Conservation (phyloP, 2,329 filamentous ascomycete genomes). For the Volutella citrinella region DNA sequence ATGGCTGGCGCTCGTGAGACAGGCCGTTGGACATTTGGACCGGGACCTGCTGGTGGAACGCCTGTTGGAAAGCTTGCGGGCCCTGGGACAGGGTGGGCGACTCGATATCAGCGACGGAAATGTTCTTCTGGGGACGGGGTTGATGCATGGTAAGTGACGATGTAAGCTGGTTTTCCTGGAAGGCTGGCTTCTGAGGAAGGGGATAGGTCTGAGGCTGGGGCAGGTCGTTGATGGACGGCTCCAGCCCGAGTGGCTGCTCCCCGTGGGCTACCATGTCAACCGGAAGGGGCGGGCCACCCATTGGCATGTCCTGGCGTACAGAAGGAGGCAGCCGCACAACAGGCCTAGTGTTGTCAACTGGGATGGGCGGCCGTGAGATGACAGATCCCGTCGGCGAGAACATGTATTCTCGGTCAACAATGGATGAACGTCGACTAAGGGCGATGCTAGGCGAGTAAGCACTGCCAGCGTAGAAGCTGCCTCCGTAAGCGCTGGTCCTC, state of each 20-base stretch:
- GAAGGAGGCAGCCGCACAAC: constrained; percentile 80
- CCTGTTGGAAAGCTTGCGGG: constrained; percentile 79
- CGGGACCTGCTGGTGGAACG: constrained; percentile 94
- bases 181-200: constrained; percentile 55
- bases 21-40: constrained; percentile 61
- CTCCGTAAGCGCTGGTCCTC: constrained; percentile 77
- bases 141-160: constrained; percentile 77
- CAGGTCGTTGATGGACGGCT: constrained; percentile 47
- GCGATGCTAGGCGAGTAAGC: constrained; percentile 82
- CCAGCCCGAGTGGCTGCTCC: constrained; percentile 15
- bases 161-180: constrained; percentile 52
- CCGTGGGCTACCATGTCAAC: constrained; percentile 14
- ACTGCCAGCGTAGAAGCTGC: constrained; percentile 69
- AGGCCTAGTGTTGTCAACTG: constrained; percentile 62
- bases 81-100: constrained; percentile 61
- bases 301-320: constrained; percentile 29
- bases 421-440: constrained; percentile 87
- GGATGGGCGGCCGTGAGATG: constrained; percentile 64
- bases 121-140: constrained; percentile 88
- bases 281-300: constrained; percentile 12
- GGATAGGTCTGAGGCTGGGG: constrained; percentile 57
- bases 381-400: constrained; percentile 79
- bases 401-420: constrained; percentile 64
- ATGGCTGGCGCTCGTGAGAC: constrained; percentile 59
- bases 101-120: constrained; percentile 91